phyloP scores from a whole-genome alignment of 1,284 basidiomycete species.

The Cutaneotrichosporon mucoides region DNA sequence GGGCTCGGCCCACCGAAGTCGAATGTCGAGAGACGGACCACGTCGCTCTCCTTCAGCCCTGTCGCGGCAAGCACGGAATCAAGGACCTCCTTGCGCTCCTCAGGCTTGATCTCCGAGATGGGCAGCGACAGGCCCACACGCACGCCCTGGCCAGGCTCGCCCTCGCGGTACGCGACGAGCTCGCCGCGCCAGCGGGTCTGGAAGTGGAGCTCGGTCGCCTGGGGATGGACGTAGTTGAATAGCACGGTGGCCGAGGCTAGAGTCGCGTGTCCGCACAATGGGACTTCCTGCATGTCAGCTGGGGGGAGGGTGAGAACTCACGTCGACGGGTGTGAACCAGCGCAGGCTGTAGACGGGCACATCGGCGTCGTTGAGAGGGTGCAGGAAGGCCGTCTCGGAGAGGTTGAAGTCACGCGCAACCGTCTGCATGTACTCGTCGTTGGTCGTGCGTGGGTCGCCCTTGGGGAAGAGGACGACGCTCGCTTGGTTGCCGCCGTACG shows the following conservation, averaged over 20 bases:
- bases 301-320: background rate
- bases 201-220: conserved; percentile 20
- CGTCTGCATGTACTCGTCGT: conserved; percentile 28
- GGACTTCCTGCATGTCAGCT: conserved; percentile 30
- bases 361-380: conserved; percentile 11
- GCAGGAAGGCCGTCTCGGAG: conserved; percentile 40
- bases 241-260: conserved; percentile 32
- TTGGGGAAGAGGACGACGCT: conserved; percentile 33
- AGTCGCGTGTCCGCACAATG: conserved; percentile 42
- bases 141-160: conserved; percentile 11
- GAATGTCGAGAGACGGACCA: conserved; percentile 16
- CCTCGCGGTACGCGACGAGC: conserved; percentile 23
- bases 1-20: conserved; percentile 13
- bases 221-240: conserved; percentile 27
- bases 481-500: conserved; percentile 42
- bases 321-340: conserved; percentile 34
- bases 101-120: conserved; percentile 27
- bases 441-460: conserved; percentile 21
- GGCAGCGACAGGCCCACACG: conserved; percentile 71
- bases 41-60: background rate
- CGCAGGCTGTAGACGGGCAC: conserved; percentile 28
- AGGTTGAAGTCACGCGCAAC: conserved; percentile 37
- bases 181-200: conserved; percentile 32
- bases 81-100: background rate
- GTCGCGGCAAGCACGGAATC: background rate